Evolutionary conservation across 1,284 basidiomycete genomes (phyloP), one percentile per base, ranked within the genome.

Genomic region (Hypsizygus ulmarius): DNA sequence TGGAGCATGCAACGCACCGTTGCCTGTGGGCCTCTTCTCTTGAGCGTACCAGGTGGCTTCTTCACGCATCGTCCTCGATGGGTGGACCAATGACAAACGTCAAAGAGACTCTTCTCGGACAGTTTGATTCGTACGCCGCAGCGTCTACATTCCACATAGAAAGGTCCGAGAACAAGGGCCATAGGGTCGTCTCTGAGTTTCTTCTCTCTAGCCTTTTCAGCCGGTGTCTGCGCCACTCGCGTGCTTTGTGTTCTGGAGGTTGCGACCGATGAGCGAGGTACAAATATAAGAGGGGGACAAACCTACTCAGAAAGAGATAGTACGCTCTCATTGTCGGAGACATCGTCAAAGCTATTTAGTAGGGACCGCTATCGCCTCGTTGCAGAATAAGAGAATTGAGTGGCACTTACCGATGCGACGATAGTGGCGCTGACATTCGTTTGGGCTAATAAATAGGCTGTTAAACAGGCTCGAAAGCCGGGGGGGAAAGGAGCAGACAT

Each of bases 41-140:
- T 56, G 8, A 39, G 43, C 18, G 40, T 15, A 39, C 33, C 45
- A 49, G 47, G 38, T 37, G 50, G 58, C 52, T 58, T 59, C 56
- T 64, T 69, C 40, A 79, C 58, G 59, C 84, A 86, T 18, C 82
- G 72, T 33, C 71, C 70, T 12, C 77, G 73, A 58, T 87, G 84
- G 55, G 75, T 81, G 36, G 66, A 60, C 85, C 85, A 88, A 60
- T 88, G 85, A 57, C 76, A 77, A 14, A 72, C 71, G 58, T 88
- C 85, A 57, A 75, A 88, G 15, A 68, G 67, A 62, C 80, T 82
- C 64, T 86, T 86, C 9, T 69, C 63, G 2, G 84, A 87, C 15
- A 88, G 75, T 64, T 84, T 84, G 66, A 88, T 84, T 5, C 66
- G 64, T 16, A 59, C 64, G 32, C 70, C 68, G 61, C 85, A 88